A percentile compares a stretch with the other conserved stretches of the same genome.
Conservation (phyloP, 2,329 filamentous ascomycete species). For the Neopestalotiopsis clavispora region DNA sequence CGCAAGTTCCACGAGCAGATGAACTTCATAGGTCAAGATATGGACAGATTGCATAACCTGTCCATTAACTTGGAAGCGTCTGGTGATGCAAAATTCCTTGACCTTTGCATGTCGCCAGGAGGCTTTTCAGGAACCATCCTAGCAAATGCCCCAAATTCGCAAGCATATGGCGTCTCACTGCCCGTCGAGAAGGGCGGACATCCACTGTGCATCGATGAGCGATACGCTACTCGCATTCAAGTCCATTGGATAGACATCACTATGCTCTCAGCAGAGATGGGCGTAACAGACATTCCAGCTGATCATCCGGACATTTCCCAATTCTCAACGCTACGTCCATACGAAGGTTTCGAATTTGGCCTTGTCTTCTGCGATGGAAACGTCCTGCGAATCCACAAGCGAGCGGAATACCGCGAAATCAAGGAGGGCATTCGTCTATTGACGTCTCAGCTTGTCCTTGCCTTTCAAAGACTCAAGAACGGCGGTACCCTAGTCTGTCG, state of each 20-base stretch:
- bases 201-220: conserved; percentile 33
- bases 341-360: conserved; percentile 44
- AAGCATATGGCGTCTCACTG: conserved; percentile 45
- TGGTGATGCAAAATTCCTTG: conserved; percentile 44
- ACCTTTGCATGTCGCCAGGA: conserved; percentile 62
- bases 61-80: conserved; percentile 27
- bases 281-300: conserved; percentile 34
- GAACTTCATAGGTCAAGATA: conserved; percentile 45
- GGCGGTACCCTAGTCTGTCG: conserved; percentile 58
- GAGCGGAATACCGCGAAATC: conserved; percentile 24
- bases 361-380: conserved; percentile 40
- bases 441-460: conserved; percentile 28
- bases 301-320: conserved; percentile 35
- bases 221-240: conserved; percentile 18
- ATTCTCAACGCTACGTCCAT: conserved; percentile 36
- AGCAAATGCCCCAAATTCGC: conserved; percentile 37
- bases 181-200: conserved; percentile 46
- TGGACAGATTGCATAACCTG: conserved; percentile 40
- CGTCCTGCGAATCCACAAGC: conserved; percentile 31
- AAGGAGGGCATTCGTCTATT: conserved; percentile 27
- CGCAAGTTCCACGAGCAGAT: conserved; percentile 47
- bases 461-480: conserved; percentile 45
- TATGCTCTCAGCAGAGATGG: conserved; percentile 54
- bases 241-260: conserved; percentile 50
- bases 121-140: conserved; percentile 50